A percentile compares a stretch with the other conserved stretches of the same genome.
Conservation (phyloP, 345 rosid genomes). For the Sapria himalayana region DNA sequence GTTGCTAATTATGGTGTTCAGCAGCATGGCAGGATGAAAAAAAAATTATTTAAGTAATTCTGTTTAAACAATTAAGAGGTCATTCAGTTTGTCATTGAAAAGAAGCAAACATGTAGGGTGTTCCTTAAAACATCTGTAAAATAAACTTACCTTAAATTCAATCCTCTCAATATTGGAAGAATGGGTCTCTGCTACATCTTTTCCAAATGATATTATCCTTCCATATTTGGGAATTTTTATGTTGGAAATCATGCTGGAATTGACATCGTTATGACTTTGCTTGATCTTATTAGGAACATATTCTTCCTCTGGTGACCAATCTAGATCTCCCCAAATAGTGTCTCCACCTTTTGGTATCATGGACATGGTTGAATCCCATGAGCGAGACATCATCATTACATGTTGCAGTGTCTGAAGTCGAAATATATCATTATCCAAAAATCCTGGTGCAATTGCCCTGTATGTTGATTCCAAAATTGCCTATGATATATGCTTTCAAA, state of each 20-base stretch:
- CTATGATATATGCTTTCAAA: no score
- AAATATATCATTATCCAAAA: slow-evolving; percentile 62
- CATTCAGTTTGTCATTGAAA: no score
- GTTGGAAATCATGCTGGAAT: slow-evolving; percentile 17
- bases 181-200: slow-evolving; percentile 49
- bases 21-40: neutral
- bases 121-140: neutral
- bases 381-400: slow-evolving; percentile 62
- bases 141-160: slow-evolving; percentile 54
- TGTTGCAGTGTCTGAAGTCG: slow-evolving; percentile 68
- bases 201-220: slow-evolving; percentile 75
- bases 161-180: slow-evolving; percentile 45
- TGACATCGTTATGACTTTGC: slow-evolving; percentile 25
- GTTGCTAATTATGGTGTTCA: neutral
- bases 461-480: slow-evolving; percentile 8
- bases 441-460: slow-evolving; percentile 91
- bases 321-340: slow-evolving; percentile 85
- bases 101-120: slow-evolving; percentile 1
- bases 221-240: slow-evolving; percentile 37
- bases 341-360: slow-evolving; percentile 92
- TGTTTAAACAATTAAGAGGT: no score
- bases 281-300: slow-evolving; percentile 20
- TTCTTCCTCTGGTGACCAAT: slow-evolving; percentile 82
- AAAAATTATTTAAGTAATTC: neutral
- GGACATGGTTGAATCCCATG: slow-evolving; percentile 96